Evolutionary conservation across 2,329 filamentous ascomycete species (phyloP).

Genomic region (Basipetospora chlamydospora): DNA sequence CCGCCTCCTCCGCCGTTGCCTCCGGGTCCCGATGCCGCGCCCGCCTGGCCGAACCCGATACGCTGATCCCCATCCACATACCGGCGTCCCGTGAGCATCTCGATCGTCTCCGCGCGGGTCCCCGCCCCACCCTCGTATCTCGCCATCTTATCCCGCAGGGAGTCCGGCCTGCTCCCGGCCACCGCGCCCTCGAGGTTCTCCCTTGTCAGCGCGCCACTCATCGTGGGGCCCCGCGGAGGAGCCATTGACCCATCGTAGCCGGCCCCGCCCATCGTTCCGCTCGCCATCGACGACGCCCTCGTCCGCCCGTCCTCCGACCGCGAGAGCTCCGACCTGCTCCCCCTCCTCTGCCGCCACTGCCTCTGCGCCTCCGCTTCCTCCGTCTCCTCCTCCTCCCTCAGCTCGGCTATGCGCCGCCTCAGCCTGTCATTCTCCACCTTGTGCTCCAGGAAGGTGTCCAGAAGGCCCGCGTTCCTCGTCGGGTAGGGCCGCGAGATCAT

Average conservation of each 20-base stretch:
- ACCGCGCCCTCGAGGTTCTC: slow-evolving; percentile 67
- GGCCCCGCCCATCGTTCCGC: slow-evolving; percentile 16
- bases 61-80: slow-evolving; percentile 83
- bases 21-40: no score
- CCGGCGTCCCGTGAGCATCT: slow-evolving; percentile 78
- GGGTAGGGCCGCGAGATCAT: slow-evolving; percentile 87
- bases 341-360: slow-evolving; percentile 45
- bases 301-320: slow-evolving; percentile 27
- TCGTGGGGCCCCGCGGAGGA: slow-evolving; percentile 47
- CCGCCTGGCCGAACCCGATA: no score
- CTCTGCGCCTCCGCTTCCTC: slow-evolving; percentile 54
- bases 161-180: slow-evolving; percentile 53
- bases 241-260: slow-evolving; percentile 38
- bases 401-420: slow-evolving; percentile 67
- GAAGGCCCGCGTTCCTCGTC: slow-evolving; percentile 67
- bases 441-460: slow-evolving; percentile 91
- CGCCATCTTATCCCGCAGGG: slow-evolving; percentile 72
- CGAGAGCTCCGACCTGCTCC: slow-evolving; percentile 37
- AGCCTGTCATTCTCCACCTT: slow-evolving; percentile 92
- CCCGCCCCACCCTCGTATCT: slow-evolving; percentile 64
- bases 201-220: slow-evolving; percentile 57
- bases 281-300: slow-evolving; percentile 17
- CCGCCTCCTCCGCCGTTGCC: no score
- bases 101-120: slow-evolving; percentile 62
- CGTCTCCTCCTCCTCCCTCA: slow-evolving; percentile 73